A percentile compares a stretch with the other conserved stretches of the same genome.
Conservation (phyloP, 2,329 filamentous ascomycete species). For the Chaetomiaceae sp. region DNA sequence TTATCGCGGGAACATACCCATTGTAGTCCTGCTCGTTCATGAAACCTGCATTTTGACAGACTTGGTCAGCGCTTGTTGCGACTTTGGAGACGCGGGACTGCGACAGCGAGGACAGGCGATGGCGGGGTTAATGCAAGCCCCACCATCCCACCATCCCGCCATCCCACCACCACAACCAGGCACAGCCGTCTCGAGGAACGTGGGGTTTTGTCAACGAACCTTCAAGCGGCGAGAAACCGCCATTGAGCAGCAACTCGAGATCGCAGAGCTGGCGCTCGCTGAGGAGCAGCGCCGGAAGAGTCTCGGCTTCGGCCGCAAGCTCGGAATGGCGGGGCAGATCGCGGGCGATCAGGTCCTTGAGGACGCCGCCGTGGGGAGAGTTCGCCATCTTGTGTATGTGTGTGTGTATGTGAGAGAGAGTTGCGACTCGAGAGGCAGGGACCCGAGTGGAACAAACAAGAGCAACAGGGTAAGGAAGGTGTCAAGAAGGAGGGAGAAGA, state of each 20-base stretch:
- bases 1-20: slow-evolving; percentile 52
- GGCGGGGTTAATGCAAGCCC: slow-evolving; percentile 25
- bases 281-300: slow-evolving; percentile 75
- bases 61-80: slow-evolving; percentile 13
- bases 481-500: not conserved
- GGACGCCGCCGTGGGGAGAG: slow-evolving; percentile 80
- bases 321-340: slow-evolving; percentile 78
- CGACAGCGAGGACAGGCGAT: slow-evolving; percentile 9
- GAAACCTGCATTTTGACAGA: slow-evolving; percentile 61
- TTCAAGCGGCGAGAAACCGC: slow-evolving; percentile 96
- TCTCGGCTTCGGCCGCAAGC: slow-evolving; percentile 80
- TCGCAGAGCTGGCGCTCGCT: slow-evolving; percentile 96
- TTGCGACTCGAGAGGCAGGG: not conserved
- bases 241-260: slow-evolving; percentile 93
- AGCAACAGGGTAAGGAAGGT: not conserved
- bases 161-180: not conserved
- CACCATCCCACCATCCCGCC: slow-evolving; percentile 20
- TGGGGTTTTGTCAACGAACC: slow-evolving; percentile 50
- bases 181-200: not conserved
- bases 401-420: not conserved
- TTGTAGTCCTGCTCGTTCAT: slow-evolving; percentile 97
- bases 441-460: not conserved
- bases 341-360: slow-evolving; percentile 95
- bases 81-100: not conserved
- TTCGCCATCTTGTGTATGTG: slow-evolving; percentile 52